Evolutionary conservation across 192 early-diverging fungal genomes (phyloP), one percentile per base, ranked within the genome.

Genomic region (Rhizophlyctis rosea): DNA sequence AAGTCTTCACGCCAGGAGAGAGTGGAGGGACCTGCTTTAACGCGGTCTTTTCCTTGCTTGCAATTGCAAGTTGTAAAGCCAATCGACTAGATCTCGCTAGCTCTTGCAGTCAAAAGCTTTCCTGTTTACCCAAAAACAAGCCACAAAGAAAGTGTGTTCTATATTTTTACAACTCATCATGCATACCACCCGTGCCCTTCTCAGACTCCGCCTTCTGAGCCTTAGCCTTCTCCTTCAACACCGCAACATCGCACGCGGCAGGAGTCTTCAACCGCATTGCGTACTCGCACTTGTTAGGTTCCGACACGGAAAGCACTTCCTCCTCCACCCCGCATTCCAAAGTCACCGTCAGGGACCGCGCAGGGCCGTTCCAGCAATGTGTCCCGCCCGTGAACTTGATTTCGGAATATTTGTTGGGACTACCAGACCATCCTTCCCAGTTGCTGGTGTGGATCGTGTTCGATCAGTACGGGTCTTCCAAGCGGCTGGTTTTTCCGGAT

Each of bases 251-350:
- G 68, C 96, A 98, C 2, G 84, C 92, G 59, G 91, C 91, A 3
- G 96, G 96, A 0, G 90, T 82, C 29, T 72, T 67, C 72, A 96
- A 76, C 47, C 69, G 76, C 52, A 91, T 86, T 9, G 76, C 64
- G 64, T 98, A 98, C 74, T 95, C 95, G 74, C 96, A 98, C 76
- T 95, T 95, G 60, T 81, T 90, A 9, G 92, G 94, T 73, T 99
- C 96, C 2, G 83, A 62, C 1, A 97, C 90, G 5, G 80, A 71
- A 0, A 87, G 32, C 18, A 98, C 69, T 62, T 81, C 67, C 44
- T 86, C 91, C 4, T 82, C 76, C 0, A 65, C 59, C 0, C 90
- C 91, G 72, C 96, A 99, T 60, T 87, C 86, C 33, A 97, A 75
- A 29, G 60, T 25, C 13, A 88, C 81, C 48, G 82, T 82, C 2